Base-by-base conservation (phyloP, 495 filamentous ascomycete species). In the Pseudomonodictys pantanalensis region DNA sequence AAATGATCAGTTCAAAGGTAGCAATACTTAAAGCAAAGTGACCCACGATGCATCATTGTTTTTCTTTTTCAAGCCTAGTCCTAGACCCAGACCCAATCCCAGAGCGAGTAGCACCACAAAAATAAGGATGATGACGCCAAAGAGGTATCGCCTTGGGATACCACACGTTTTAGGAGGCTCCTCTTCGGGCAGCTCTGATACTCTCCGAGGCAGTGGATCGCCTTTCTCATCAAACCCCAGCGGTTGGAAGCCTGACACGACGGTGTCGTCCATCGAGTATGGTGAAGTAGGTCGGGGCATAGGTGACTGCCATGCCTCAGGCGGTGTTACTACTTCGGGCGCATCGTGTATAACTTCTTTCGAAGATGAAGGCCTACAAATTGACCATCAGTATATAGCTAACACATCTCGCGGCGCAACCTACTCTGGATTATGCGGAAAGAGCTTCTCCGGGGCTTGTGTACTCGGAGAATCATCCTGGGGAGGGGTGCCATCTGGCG, bases 281-380 rank as follows among this genome's bases (percentile, higher is more conserved):
- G 56, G 47, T 15, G 56, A 51, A 1, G 30, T 43, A 0, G 23
- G 32, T 8, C 56, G 10, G 3, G 32, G 7, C 8, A n/a, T n/a
- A n/a, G n/a, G n/a, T 43, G 46, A 52, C 8, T 45, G 23, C n/a
- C 25, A 12, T 26, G 35, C 56, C 46, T 43, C 24, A 38, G 28
- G 12, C 32, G n/a, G n/a, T n/a, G n/a, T 38, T 2, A 59, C 56
- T 9, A 59, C 56, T 25, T 58, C 55, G 12, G 55, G 55, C 24
- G 55, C 55, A 42, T 47, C 43, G 24, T 53, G 50, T 24, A 53
- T 24, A 15, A 41, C 50, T 24, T 53, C 50, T 41, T 53, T 53
- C 35, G 50, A 53, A 15, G 50, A 53, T 15, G 50, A 29, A 9
- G 30, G 30, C 41, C 50, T 53, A 12, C 12, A 5, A 38, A 6